Percentiles rank a stretch among this genome's conserved stretches.
Evolutionary conservation across 768 basidiomycete genomes (phyloP).

Genomic region (Suillus ampliporus): DNA sequence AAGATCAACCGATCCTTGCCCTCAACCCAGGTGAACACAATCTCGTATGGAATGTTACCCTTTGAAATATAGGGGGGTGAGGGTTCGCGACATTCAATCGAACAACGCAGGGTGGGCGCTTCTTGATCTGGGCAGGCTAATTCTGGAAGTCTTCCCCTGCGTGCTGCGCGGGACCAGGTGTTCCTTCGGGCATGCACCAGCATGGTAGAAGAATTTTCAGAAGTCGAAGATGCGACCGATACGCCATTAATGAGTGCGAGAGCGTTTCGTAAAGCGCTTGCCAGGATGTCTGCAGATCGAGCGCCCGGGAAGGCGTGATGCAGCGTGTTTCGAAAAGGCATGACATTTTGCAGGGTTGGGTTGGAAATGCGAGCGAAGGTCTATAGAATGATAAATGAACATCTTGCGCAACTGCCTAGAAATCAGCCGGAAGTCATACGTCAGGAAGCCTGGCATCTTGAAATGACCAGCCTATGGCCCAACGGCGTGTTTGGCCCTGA

Average conservation of each 20-base stretch:
- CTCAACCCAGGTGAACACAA: slow-evolving; percentile 56
- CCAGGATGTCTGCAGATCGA: slow-evolving; percentile 17
- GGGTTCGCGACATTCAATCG: slow-evolving; percentile 28
- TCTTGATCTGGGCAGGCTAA: slow-evolving; percentile 4
- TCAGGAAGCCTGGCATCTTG: slow-evolving; percentile 70
- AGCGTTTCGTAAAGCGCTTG: slow-evolving; percentile 30
- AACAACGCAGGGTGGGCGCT: slow-evolving; percentile 27
- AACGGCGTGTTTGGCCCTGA: slow-evolving; percentile 90
- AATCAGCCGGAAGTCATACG: slow-evolving; percentile 50
- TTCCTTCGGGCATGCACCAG: slow-evolving; percentile 42
- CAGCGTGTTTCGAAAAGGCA: slow-evolving; percentile 66
- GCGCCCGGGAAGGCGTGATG: slow-evolving; percentile 41
- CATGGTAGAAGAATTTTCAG: slow-evolving; percentile 17
- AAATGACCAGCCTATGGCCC: slow-evolving; percentile 91
- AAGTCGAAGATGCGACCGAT: slow-evolving; percentile 12
- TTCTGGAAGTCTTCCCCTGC: slow-evolving; percentile 46
- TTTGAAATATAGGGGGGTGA: slow-evolving; percentile 19
- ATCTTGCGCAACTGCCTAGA: neutral
- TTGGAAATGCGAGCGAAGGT: slow-evolving; percentile 43
- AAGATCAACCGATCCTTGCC: slow-evolving; percentile 63
- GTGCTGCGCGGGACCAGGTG: slow-evolving; percentile 74
- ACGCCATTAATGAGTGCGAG: slow-evolving; percentile 43
- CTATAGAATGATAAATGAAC: slow-evolving; percentile 35
- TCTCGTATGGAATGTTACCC: slow-evolving; percentile 1
- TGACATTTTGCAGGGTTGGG: slow-evolving; percentile 51